Percentiles rank a stretch among this genome's conserved stretches.
Evolutionary conservation across 2,329 filamentous ascomycete genomes (phyloP).

Genomic region (Endoconidiophora polonica): DNA sequence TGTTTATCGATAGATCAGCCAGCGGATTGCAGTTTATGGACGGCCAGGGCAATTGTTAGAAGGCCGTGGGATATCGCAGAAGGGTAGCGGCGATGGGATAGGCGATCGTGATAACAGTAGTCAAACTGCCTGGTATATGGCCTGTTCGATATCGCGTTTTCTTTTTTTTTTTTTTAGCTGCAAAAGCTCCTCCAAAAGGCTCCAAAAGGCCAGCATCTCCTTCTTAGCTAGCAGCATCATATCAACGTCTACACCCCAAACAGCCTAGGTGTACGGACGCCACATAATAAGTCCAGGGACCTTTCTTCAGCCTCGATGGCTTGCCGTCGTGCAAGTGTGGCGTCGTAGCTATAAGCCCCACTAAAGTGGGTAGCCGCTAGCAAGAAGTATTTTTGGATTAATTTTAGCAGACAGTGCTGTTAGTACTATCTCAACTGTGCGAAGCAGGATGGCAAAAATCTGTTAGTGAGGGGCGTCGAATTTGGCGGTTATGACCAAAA

Average conservation of each 20-base stretch:
- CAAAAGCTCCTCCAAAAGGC: neutral
- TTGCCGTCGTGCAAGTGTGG: too few relatives aligned
- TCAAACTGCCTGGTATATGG: neutral
- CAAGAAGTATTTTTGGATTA: neutral
- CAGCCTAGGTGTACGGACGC: neutral
- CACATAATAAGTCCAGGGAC: neutral
- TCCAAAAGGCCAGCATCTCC: slow-evolving; percentile 9
- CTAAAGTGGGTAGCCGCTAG: neutral
- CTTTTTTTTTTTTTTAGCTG: neutral
- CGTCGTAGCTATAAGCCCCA: too few relatives aligned
- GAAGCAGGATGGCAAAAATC: neutral
- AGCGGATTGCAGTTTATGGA: too few relatives aligned
- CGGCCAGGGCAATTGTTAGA: too few relatives aligned
- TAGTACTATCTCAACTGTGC: neutral
- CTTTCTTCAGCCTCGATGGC: too few relatives aligned
- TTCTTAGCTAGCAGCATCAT: slow-evolving; percentile 2
- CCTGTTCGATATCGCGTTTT: neutral
- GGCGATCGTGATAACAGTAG: too few relatives aligned
- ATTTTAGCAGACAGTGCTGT: too few relatives aligned
- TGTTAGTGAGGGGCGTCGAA: neutral
- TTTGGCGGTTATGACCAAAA: too few relatives aligned
- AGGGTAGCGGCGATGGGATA: too few relatives aligned
- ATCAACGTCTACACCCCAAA: too few relatives aligned
- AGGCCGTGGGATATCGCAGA: too few relatives aligned
- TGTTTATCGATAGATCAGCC: too few relatives aligned